phyloP scores from a whole-genome alignment of 1,284 basidiomycete species.

The Leccinum pachyderme region DNA sequence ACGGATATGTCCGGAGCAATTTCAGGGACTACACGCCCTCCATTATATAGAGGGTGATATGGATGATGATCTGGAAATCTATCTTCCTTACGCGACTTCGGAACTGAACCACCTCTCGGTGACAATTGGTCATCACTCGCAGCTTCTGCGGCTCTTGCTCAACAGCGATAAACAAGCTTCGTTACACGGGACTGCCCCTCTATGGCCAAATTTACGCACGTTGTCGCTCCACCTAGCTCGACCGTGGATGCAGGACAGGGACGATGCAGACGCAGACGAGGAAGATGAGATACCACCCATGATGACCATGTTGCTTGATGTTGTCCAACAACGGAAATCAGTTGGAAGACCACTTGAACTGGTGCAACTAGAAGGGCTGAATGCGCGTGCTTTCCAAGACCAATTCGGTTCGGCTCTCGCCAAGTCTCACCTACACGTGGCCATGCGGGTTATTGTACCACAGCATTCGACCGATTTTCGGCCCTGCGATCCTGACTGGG shows the following conservation, averaged over 20 bases:
- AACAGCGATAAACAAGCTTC: constrained; percentile 36
- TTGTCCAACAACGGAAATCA: constrained; percentile 32
- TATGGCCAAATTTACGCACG: constrained; percentile 33
- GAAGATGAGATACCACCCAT: constrained; percentile 31
- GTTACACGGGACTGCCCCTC: constrained; percentile 29
- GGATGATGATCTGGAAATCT: constrained; percentile 36
- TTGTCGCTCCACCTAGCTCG: constrained; percentile 26
- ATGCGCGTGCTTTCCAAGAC: constrained; percentile 27
- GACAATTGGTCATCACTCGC: constrained; percentile 33
- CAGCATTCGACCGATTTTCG: constrained; percentile 19
- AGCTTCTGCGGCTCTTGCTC: constrained; percentile 33
- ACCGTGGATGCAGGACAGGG: constrained; percentile 33
- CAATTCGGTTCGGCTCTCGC: constrained; percentile 23
- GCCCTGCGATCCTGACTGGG: constrained; percentile 29
- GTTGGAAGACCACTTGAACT: constrained; percentile 28
- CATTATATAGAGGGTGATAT: constrained; percentile 37
- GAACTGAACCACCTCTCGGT: constrained; percentile 33
- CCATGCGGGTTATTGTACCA: constrained; percentile 21
- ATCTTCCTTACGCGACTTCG: constrained; percentile 31
- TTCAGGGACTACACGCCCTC: constrained; percentile 30
- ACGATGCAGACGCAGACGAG: constrained; percentile 30
- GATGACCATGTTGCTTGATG: constrained; percentile 33
- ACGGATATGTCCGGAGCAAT: constrained; percentile 34
- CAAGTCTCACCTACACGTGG: constrained; percentile 31
- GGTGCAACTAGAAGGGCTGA: constrained; percentile 28